phyloP scores from a whole-genome alignment of 2,329 filamentous ascomycete genomes.

The Cercospora sp. region DNA sequence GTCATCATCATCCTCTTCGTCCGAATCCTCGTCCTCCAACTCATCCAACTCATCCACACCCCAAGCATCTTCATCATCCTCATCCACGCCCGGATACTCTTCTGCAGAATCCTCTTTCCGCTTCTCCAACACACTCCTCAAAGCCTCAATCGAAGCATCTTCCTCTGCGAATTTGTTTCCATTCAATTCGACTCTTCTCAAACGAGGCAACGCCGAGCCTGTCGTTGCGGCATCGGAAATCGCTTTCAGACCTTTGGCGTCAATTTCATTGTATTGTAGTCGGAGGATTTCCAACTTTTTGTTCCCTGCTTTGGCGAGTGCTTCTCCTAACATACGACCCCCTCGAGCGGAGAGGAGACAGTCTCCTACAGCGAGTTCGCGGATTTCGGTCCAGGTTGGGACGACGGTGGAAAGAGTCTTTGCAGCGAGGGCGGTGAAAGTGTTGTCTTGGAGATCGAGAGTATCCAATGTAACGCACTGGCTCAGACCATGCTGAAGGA shows the following conservation, averaged over 20 bases:
- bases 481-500: constrained; percentile 76
- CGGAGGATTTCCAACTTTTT: constrained; percentile 75
- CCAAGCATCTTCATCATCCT: constrained; percentile 77
- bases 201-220: constrained; percentile 61
- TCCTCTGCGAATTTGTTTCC: constrained; percentile 94
- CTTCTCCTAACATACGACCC: constrained; percentile 68
- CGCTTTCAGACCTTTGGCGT: constrained; percentile 68
- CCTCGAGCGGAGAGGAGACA: constrained; percentile 80
- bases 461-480: constrained; percentile 69
- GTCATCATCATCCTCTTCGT: constrained; percentile 58
- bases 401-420: constrained; percentile 75
- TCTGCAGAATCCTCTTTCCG: constrained; percentile 55
- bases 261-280: constrained; percentile 94
- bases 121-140: constrained; percentile 60
- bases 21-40: constrained; percentile 72
- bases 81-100: constrained; percentile 56
- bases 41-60: constrained; percentile 84
- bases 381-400: constrained; percentile 69
- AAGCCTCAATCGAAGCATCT: constrained; percentile 66
- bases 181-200: constrained; percentile 89
- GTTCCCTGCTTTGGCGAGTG: constrained; percentile 74
- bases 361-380: constrained; percentile 86
- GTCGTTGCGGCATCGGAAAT: constrained; percentile 66
- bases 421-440: constrained; percentile 81
- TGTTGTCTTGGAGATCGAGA: constrained; percentile 95